Percentiles rank a stretch among this genome's conserved stretches.
Conservation (phyloP, 768 basidiomycete species). For the Trametes meyenii region DNA sequence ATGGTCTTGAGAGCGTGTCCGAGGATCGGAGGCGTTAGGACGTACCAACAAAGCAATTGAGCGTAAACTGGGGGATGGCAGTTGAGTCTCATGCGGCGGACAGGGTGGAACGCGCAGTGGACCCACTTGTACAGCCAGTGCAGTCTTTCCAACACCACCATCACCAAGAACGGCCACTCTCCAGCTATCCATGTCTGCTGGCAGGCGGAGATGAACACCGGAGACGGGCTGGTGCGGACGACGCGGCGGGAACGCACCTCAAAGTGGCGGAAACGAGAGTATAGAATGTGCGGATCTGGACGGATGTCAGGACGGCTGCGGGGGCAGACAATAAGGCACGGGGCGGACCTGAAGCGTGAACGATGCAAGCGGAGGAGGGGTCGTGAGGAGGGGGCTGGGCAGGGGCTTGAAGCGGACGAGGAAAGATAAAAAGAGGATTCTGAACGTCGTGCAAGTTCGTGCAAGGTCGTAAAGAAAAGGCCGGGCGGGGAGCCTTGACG, state of each 20-base stretch:
- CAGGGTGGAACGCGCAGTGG: not conserved
- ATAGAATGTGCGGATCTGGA: constrained; percentile 30
- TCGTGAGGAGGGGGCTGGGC: constrained; percentile 32
- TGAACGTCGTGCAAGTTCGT: constrained; percentile 69
- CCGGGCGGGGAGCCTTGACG: constrained; percentile 24
- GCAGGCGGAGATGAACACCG: constrained; percentile 1
- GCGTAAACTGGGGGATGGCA: constrained; percentile 70
- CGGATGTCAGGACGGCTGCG: constrained; percentile 18
- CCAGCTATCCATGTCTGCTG: constrained; percentile 84
- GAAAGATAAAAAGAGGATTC: constrained; percentile 47
- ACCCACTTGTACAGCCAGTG: constrained; percentile 90
- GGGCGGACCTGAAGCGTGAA: constrained; percentile 36
- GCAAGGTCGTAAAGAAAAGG: constrained; percentile 40
- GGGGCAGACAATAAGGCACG: constrained; percentile 27
- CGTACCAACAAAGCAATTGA: constrained; percentile 93
- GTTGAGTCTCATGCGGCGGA: constrained; percentile 6
- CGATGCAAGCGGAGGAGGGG: constrained; percentile 23
- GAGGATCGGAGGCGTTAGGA: constrained; percentile 15
- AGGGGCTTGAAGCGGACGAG: constrained; percentile 35
- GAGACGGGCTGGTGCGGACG: not conserved
- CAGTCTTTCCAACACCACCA: constrained; percentile 97
- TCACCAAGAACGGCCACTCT: constrained; percentile 95
- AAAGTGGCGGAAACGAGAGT: constrained; percentile 26
- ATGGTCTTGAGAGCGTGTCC: constrained; percentile 3
- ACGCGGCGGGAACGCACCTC: constrained; percentile 23